Evolutionary conservation across 2,329 filamentous ascomycete species (phyloP), one percentile per base, ranked within the genome.

Genomic region (Fusarium pilosicola): DNA sequence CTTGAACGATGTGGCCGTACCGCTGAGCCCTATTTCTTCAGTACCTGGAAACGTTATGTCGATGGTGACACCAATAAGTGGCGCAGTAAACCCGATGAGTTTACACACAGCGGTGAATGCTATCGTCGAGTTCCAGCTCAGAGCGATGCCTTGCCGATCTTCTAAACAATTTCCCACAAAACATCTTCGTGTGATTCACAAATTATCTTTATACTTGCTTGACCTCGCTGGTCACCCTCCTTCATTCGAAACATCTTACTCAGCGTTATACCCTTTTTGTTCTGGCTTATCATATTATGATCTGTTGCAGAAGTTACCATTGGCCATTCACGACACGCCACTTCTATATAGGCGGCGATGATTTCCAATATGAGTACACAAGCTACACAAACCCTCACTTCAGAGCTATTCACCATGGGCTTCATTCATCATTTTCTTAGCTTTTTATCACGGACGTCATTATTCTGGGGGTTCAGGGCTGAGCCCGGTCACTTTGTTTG

Each of bases 1-100:
- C 85, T 92, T 51, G 89, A 91, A 74, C 86, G 74, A 78, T 86
- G 80, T 78, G 81, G 76, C 51, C 73, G 46, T 75, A 77, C 74
- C 12, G 71, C 79, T 8, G 80, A 81, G 52, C 76, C 76, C 22
- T 71, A 74, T 51, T 69, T 75, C 36, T 62, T 73, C 45, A 71
- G 71, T 20, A 54, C 69, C 9, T 73, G 77, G 76, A 52, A n/a
- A 32, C 70, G 70, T 24, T 58, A 58, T 41, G 52, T 62, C 15
- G 48, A 68, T 18, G 44, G 32, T 14, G 46, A 42, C 8, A 48
- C 48, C 15, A 63, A 63, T 49, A 39, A 54, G 32, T 77, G 76
- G 76, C 56, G 55, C n/a, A 49, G 52, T 32, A 36, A 55, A n/a
- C 20, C 22, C 7, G 70, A 75, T 30, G 44, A 69, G 17, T 36